phyloP scores from a whole-genome alignment of 148 eudicot genomes.

The Drosera capensis region DNA sequence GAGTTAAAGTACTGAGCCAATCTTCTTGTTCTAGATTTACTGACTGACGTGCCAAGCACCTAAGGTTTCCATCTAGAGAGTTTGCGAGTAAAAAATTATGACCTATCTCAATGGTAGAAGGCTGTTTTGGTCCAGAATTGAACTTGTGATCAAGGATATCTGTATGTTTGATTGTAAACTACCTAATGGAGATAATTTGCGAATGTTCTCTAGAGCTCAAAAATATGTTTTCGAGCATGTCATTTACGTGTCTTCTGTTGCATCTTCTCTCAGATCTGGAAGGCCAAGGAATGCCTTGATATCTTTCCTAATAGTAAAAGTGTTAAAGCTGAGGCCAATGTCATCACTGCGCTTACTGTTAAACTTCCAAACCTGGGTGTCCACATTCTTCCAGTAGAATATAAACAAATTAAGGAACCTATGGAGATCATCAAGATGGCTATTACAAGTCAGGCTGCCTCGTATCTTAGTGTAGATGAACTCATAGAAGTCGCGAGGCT shows the following conservation, averaged over 20 bases:
- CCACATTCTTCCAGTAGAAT: slow-evolving; percentile 72
- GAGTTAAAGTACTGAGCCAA: too few relatives aligned
- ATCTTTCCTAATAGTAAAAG: slow-evolving; percentile 65
- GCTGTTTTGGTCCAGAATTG: too few relatives aligned
- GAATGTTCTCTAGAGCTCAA: too few relatives aligned
- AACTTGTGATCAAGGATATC: too few relatives aligned
- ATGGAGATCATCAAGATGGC: slow-evolving; percentile 87
- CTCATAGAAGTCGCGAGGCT: slow-evolving; percentile 81
- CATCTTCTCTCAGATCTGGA: slow-evolving; percentile 65
- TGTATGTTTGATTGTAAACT: too few relatives aligned
- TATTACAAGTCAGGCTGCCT: slow-evolving; percentile 80
- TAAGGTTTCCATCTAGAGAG: too few relatives aligned
- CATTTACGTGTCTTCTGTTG: too few relatives aligned
- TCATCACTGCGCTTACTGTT: slow-evolving; percentile 70
- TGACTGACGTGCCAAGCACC: too few relatives aligned
- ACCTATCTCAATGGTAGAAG: too few relatives aligned
- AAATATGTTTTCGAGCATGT: neutral
- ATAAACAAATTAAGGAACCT: slow-evolving; percentile 92
- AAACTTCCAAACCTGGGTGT: slow-evolving; percentile 93
- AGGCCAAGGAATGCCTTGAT: slow-evolving; percentile 89
- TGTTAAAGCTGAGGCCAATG: slow-evolving; percentile 77
- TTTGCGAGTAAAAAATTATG: too few relatives aligned
- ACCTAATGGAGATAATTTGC: too few relatives aligned
- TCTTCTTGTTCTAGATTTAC: too few relatives aligned
- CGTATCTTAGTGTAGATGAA: slow-evolving; percentile 85